Conservation (phyloP, 106 monocot genomes). For the Dactylorhiza incarnata region DNA sequence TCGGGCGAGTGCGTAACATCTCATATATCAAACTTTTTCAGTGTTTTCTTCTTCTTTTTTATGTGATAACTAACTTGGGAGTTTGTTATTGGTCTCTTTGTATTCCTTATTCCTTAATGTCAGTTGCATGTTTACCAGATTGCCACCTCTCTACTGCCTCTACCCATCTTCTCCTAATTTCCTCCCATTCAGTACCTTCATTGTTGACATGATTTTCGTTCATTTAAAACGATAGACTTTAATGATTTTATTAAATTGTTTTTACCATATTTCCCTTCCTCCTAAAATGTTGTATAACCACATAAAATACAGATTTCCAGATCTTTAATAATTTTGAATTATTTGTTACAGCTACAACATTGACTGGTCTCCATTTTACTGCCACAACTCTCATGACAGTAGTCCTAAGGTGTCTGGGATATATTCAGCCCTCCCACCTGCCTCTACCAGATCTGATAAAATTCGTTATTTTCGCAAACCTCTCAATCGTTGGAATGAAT, state of each 20-base stretch:
- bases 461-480: constrained; percentile 55
- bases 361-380: constrained; percentile 63
- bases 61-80: neutral
- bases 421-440: constrained; percentile 48
- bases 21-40: neutral
- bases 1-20: too few relatives aligned
- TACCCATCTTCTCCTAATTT: neutral
- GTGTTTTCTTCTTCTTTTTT: neutral
- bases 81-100: neutral
- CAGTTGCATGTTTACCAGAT: neutral
- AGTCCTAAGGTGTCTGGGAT: constrained; percentile 46
- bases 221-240: neutral
- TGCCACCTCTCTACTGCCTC: neutral
- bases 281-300: neutral
- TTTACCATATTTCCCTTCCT: neutral
- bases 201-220: neutral
- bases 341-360: constrained; percentile 46
- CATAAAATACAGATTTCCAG: neutral
- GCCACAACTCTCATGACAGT: constrained; percentile 54
- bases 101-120: neutral
- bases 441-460: constrained; percentile 53
- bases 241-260: neutral
- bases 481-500: constrained; percentile 40
- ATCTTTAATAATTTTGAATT: neutral
- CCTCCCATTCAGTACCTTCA: neutral